Base-by-base conservation (phyloP, 129 eudicot genomes). In the Heracleum sosnowskyi region DNA sequence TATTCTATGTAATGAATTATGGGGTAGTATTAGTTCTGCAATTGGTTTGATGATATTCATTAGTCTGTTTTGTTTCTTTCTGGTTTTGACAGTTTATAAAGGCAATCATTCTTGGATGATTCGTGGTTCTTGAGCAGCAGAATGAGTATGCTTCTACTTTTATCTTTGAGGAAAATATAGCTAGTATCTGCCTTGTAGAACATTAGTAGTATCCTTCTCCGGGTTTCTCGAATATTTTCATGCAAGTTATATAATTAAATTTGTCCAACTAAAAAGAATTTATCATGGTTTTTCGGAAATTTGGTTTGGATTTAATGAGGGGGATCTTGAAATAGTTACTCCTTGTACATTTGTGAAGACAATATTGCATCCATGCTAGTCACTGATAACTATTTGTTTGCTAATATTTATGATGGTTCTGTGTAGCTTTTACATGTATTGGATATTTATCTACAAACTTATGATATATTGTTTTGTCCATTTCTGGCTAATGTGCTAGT, bases 91-190 rank as follows among this genome's bases (percentile, higher is more conserved):
- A 40, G 40, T 29, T 57, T 4, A 13, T 0, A 5, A 13, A 42
- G 77, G 76, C 44, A 46, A 44, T 80, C 53, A 77, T 60, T 69
- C 79, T 82, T 83, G 87, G 74, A 83, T 88, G 90, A 81, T 79
- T 86, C 86, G 33, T 66, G 83, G 86, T 81, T 69, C 70, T 57
- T 73, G 75, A 78, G 76, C 77, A 78, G 74, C 86, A 83, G 82
- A 79, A 90, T 88, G 96, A 90, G 85, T 74, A 74, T 28, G 77
- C 26, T 74, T 44, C 60, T 44, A 74, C 53, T 74, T 11, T 37
- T 42, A 42, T 46, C 22, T 42, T 74, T 42, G 4, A 9, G 55
- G 34, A 31, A 77, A 33, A 60, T 20, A 28, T 16, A 62, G 24
- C 53, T 39, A 28, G 36, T 57, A 3, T 4, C n/a, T 11, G 41